phyloP scores from a whole-genome alignment of 768 basidiomycete species.

The Tremella fuciformis region DNA sequence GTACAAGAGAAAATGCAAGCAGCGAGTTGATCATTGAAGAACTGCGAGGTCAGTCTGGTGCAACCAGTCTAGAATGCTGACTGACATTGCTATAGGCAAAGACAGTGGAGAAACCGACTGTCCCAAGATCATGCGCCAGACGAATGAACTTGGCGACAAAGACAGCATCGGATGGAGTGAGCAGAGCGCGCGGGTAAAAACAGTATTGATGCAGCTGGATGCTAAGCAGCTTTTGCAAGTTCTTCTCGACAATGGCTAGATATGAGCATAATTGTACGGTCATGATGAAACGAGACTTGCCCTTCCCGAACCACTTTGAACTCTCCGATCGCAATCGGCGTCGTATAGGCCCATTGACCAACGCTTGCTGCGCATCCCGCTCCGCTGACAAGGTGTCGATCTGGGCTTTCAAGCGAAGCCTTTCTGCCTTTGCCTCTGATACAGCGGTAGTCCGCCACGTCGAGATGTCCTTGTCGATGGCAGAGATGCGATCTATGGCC shows the following conservation, averaged over 20 bases:
- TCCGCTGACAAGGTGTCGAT: slow-evolving; percentile 33
- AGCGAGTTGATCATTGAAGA: slow-evolving; percentile 79
- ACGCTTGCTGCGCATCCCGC: slow-evolving; percentile 30
- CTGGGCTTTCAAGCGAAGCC: slow-evolving; percentile 29
- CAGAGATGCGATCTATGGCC: slow-evolving; percentile 59
- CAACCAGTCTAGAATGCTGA: background rate
- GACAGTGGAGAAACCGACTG: slow-evolving; percentile 80
- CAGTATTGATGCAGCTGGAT: slow-evolving; percentile 67
- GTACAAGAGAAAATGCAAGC: slow-evolving; percentile 87
- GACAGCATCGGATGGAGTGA: slow-evolving; percentile 97
- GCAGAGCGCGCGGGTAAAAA: slow-evolving; percentile 80
- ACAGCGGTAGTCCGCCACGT: slow-evolving; percentile 22
- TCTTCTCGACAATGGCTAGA: slow-evolving; percentile 30
- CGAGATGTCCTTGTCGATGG: slow-evolving; percentile 31
- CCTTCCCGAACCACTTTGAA: slow-evolving; percentile 43
- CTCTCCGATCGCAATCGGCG: slow-evolving; percentile 36
- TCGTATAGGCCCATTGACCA: slow-evolving; percentile 28
- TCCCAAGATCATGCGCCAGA: slow-evolving; percentile 80
- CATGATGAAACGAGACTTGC: slow-evolving; percentile 20
- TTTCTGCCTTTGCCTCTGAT: slow-evolving; percentile 27
- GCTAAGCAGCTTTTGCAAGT: slow-evolving; percentile 18
- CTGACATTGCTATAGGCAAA: slow-evolving; percentile 77
- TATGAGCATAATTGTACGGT: background rate
- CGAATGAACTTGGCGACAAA: slow-evolving; percentile 89
- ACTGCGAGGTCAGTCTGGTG: slow-evolving; percentile 54